A percentile compares a stretch with the other conserved stretches of the same genome.
Evolutionary conservation across 495 filamentous ascomycete species (phyloP).

Genomic region (Aspergillus leporis): DNA sequence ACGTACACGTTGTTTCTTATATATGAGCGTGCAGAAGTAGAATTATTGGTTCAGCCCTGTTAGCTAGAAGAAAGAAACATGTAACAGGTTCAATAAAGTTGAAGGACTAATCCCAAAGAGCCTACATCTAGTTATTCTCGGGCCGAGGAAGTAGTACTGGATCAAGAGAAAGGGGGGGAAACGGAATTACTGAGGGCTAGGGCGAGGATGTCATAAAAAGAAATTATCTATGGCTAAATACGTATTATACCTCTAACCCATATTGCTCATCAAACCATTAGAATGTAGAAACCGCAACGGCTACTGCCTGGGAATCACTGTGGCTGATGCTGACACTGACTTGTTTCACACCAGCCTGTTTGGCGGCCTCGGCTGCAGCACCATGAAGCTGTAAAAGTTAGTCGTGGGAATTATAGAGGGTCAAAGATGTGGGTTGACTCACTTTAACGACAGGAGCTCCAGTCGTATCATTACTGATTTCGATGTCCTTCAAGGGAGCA

Average conservation of each 20-base stretch:
- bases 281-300: constrained; percentile 82
- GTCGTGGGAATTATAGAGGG: constrained; percentile 13
- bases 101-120: too few relatives aligned
- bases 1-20: too few relatives aligned
- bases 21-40: too few relatives aligned
- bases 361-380: constrained; percentile 75
- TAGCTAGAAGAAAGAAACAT: too few relatives aligned
- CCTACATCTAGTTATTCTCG: too few relatives aligned
- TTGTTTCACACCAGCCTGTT: constrained; percentile 78
- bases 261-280: constrained; percentile 34
- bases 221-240: constrained; percentile 11
- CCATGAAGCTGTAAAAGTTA: constrained; percentile 68
- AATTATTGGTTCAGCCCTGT: too few relatives aligned
- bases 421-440: constrained; percentile 40
- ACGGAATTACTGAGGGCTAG: background rate
- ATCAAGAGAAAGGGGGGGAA: background rate
- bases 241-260: constrained; percentile 8
- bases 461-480: constrained; percentile 76
- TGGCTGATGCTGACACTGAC: constrained; percentile 94
- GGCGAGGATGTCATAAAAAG: background rate
- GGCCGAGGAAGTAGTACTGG: too few relatives aligned
- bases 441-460: constrained; percentile 85
- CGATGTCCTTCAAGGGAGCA: constrained; percentile 89
- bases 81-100: too few relatives aligned
- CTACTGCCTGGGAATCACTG: constrained; percentile 86